phyloP scores from a whole-genome alignment of 1,284 basidiomycete genomes.

The Sphagnurus paluster region DNA sequence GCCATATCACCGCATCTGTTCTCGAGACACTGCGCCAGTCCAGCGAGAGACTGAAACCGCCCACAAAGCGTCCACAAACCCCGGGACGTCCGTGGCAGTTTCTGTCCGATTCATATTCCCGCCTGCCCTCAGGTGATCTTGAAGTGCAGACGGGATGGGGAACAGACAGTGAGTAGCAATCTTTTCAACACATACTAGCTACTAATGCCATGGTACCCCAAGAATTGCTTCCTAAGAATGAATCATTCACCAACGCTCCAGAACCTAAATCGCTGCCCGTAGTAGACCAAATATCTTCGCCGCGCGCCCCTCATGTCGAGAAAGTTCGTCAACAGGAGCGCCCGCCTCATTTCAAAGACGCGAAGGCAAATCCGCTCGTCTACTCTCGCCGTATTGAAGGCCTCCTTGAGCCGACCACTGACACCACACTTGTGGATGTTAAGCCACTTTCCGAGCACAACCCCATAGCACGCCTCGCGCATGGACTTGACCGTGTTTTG shows the following conservation, averaged over 20 bases:
- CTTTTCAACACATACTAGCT: no score
- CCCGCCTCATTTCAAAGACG: neutral
- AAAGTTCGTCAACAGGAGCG: neutral
- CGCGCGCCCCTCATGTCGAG: neutral
- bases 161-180: constrained; percentile 27
- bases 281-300: neutral
- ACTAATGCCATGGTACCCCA: no score
- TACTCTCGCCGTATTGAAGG: constrained; percentile 43
- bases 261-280: no score
- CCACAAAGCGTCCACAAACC: neutral
- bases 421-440: constrained; percentile 39
- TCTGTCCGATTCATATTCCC: neutral
- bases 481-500: constrained; percentile 80
- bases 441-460: constrained; percentile 45
- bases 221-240: no score
- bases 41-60: no score
- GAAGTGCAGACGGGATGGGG: constrained; percentile 27
- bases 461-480: constrained; percentile 71
- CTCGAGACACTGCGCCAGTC: neutral
- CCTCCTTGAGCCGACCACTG: constrained; percentile 31
- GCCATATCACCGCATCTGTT: neutral
- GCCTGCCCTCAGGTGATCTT: no score
- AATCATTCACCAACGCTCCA: no score
- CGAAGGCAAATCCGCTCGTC: constrained; percentile 5
- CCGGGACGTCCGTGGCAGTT: neutral